Evolutionary conservation across 2,329 filamentous ascomycete species (phyloP), one percentile per base, ranked within the genome.

Genomic region (Pseudonectria buxi): DNA sequence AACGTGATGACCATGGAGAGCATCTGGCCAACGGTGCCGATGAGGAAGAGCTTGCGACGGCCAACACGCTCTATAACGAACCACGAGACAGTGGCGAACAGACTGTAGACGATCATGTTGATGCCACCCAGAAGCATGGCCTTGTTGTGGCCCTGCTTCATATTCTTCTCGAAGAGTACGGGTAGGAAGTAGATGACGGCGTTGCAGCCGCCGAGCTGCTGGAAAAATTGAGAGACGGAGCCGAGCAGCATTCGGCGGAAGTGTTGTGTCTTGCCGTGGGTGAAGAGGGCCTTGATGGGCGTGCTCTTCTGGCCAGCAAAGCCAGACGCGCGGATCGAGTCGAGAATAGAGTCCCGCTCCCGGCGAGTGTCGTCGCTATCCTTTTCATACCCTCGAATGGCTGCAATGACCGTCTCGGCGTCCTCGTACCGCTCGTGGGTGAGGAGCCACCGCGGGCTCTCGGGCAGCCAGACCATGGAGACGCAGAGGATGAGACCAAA

Each of bases 201-300:
- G 44, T 75, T 75, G 57, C 72, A 76, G 1, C 72, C 74, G n/a
- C 68, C 70, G 7, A 79, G 60, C 44, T 81, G 78, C 52, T 81
- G 77, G 66, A 80, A 75, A 28, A 81, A 63, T 55, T 81, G 76
- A 5, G 68, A 68, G 7, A 67, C 70, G 0, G 72, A 65, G 3
- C 76, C 78, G 6, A 83, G 67, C 35, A 81, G 45, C 68, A 81
- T 78, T 24, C 79, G 69, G 7, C 78, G 71, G 60, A 80, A 73
- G 50, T 82, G 76, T 57, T 83, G 78, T 0, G 75, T 80, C 59
- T 76, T 78, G 42, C 78, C 77, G 32, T 69, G 66, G 2, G 75
- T 79, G 49, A 80, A 68, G 2, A 81, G 64, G 1, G 73, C 69
- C 44, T 68, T 72, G 53, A 72, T 53, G 0, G 67, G 67, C 0